These are phyloP conservation scores for Penicillium roqueforti DNA, from an alignment of 495 filamentous ascomycete genomes.

Conservation along the genomic window DNA sequence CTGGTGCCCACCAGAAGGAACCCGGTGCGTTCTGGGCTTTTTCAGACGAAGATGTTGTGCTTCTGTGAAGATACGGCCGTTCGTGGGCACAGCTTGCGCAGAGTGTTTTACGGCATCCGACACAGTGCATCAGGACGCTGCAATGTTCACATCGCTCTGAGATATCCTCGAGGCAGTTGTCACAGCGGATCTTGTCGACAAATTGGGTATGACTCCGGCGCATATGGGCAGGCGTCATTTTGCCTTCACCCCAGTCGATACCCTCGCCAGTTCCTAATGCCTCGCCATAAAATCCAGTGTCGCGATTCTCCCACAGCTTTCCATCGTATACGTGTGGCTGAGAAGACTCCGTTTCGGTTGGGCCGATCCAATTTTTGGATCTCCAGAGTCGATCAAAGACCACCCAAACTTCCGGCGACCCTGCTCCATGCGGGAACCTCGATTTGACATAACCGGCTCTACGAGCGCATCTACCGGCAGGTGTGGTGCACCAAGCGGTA, in stretches of 20 bases:
- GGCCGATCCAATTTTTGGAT: slow-evolving; percentile 56
- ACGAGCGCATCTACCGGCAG: slow-evolving; percentile 54
- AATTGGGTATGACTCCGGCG: slow-evolving; percentile 53
- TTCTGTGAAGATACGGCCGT: slow-evolving; percentile 44
- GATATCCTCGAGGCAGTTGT: slow-evolving; percentile 50
- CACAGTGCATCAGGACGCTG: slow-evolving; percentile 60
- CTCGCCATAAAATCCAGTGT: slow-evolving; percentile 53
- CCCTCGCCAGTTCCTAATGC: slow-evolving; percentile 47
- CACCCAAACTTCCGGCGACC: slow-evolving; percentile 57
- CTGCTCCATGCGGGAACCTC: slow-evolving; percentile 49
- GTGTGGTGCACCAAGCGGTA: slow-evolving; percentile 61
- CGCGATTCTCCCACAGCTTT: slow-evolving; percentile 56
- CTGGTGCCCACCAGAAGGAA: slow-evolving; percentile 57
- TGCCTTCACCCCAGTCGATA: slow-evolving; percentile 48
- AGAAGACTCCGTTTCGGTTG: slow-evolving; percentile 20
- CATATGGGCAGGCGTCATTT: slow-evolving; percentile 50
- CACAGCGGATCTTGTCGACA: slow-evolving; percentile 50
- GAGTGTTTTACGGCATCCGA: slow-evolving; percentile 58
- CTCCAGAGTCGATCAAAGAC: slow-evolving; percentile 61
- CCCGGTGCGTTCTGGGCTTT: slow-evolving; percentile 11
- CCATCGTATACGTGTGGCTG: slow-evolving; percentile 35
- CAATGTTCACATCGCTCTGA: slow-evolving; percentile 58
- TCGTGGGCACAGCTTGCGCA: slow-evolving; percentile 60
- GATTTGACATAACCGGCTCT: slow-evolving; percentile 55
- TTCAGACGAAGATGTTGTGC: slow-evolving; percentile 12